phyloP scores from a whole-genome alignment of 805 yeast genomes.

The Ogataea pini region DNA sequence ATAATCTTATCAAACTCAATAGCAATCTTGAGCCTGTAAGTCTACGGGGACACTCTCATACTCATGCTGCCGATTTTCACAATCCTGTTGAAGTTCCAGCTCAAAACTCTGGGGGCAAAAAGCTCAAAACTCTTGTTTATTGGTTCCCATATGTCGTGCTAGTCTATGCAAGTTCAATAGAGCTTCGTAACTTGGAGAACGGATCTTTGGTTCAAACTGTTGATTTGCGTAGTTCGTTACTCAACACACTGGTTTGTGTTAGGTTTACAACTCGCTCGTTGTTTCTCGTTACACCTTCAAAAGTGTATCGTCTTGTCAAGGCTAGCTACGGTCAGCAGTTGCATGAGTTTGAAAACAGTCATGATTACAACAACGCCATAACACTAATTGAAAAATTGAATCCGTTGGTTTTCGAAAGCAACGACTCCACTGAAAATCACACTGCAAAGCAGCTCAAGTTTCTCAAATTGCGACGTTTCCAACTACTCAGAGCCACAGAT shows the following conservation, averaged over 20 bases:
- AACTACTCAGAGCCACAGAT: slow-evolving; percentile 40
- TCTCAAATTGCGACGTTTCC: slow-evolving; percentile 43
- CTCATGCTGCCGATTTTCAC: slow-evolving; percentile 23
- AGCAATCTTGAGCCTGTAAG: slow-evolving; percentile 25
- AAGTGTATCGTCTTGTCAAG: slow-evolving; percentile 31
- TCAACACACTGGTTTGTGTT: slow-evolving; percentile 19
- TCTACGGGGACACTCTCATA: slow-evolving; percentile 16
- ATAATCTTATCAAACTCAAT: slow-evolving; percentile 26
- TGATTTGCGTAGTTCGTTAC: slow-evolving; percentile 1
- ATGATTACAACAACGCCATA: slow-evolving; percentile 46
- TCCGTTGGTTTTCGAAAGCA: slow-evolving; percentile 25
- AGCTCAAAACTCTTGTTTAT: slow-evolving; percentile 32
- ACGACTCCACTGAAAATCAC: slow-evolving; percentile 6
- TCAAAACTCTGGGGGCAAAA: slow-evolving; percentile 20
- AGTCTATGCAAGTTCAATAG: slow-evolving; percentile 33
- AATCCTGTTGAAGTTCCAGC: slow-evolving; percentile 22
- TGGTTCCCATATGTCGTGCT: slow-evolving; percentile 44
- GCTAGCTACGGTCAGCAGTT: slow-evolving; percentile 37
- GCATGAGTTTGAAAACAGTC: slow-evolving; percentile 29
- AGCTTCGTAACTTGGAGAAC: slow-evolving; percentile 40
- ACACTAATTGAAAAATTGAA: slow-evolving; percentile 38
- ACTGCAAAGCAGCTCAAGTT: slow-evolving; percentile 34
- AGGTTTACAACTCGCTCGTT: slow-evolving; percentile 29
- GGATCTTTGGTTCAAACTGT: slow-evolving; percentile 38
- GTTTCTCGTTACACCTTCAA: slow-evolving; percentile 31